Base-by-base conservation (phyloP, 1,284 basidiomycete species). In the Psilocybe mexicana region DNA sequence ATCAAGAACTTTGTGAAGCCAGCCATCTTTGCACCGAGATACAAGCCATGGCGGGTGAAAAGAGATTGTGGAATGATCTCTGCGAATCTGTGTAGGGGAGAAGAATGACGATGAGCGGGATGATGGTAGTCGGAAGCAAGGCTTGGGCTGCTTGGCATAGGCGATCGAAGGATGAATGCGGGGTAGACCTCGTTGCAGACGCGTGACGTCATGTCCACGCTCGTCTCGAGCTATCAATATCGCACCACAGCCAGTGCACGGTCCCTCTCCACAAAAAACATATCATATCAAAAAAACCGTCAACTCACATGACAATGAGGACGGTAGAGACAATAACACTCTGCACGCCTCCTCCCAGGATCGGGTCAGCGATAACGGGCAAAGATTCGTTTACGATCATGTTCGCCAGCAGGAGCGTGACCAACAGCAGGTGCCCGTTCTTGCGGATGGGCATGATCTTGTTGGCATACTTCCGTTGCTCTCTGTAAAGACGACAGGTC, bases 331-430 rank as follows among this genome's bases (percentile, higher is more conserved):
- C 87, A 56, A 93, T 79, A 57, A 95, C 92, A 49, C 92, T 90
- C 67, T 82, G 84, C 10, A 90, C 74, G 28, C 93, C 93, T 42
- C 93, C 93, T 36, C 94, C 94, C 1, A 98, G 82, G 43, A 98
- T 80, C 25, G 88, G 88, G 69, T 95, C 93, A 28, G 92, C 84
- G 66, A 98, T 94, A 68, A 98, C 87, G 30, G 96, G 95, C 3
- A 98, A 83, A 2, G 93, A 87, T 75, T 96, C 94, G 72, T 95
- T 95, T 65, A 90, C 88, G 64, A 96, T 92, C 92, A 94, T 93
- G 73, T 94, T 93, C 45, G 88, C 86, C 33, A 94, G 76, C 7
- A 94, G 81, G 11, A 94, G 83, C 0, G 91, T 93, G 59, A 94
- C 92, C 54, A 94, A 82, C 4, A 94, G 79, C 33, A 94, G 75